Conservation (phyloP, 208 protist genomes). For the Leishmania amazonensis region DNA sequence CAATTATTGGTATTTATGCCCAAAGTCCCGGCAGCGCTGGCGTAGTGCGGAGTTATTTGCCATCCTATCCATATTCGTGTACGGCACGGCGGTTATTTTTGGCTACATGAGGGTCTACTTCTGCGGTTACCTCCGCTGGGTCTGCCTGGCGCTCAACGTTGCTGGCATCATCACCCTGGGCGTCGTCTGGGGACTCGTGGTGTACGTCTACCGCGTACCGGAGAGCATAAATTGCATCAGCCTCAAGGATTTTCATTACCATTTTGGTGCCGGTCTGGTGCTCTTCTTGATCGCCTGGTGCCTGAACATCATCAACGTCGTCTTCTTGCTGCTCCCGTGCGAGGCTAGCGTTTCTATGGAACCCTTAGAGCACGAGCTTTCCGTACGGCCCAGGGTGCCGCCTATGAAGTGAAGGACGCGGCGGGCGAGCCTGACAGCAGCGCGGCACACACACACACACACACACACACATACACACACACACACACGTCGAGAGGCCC, state of each 20-base stretch:
- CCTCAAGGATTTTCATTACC: too few species aligned
- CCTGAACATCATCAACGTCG: constrained; percentile 40
- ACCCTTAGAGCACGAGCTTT: too few species aligned
- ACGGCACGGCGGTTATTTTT: constrained; percentile 15
- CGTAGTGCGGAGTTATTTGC: not conserved
- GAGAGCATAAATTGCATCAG: too few species aligned
- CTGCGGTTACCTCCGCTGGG: constrained; percentile 39
- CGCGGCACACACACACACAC: too few species aligned
- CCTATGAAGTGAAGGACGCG: too few species aligned
- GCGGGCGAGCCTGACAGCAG: too few species aligned
- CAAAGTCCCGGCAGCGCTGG: too few species aligned
- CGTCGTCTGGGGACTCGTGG: constrained; percentile 44
- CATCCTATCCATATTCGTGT: constrained; percentile 16
- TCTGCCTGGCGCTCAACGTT: constrained; percentile 38
- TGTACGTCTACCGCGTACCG: not conserved
- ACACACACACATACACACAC: too few species aligned
- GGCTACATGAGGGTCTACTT: constrained; percentile 40
- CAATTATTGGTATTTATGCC: too few species aligned
- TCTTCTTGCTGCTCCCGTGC: constrained; percentile 33
- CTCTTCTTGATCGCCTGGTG: constrained; percentile 46
- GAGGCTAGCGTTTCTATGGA: too few species aligned
- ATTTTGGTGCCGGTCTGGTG: constrained; percentile 21
- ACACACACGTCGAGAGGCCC: too few species aligned
- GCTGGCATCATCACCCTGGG: constrained; percentile 16
- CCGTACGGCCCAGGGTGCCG: too few species aligned